A percentile compares a stretch with the other conserved stretches of the same genome.
These are phyloP conservation scores for Besnoitia besnoiti DNA, from an alignment of 169 alveolate genomes.

Conservation along the genomic window DNA sequence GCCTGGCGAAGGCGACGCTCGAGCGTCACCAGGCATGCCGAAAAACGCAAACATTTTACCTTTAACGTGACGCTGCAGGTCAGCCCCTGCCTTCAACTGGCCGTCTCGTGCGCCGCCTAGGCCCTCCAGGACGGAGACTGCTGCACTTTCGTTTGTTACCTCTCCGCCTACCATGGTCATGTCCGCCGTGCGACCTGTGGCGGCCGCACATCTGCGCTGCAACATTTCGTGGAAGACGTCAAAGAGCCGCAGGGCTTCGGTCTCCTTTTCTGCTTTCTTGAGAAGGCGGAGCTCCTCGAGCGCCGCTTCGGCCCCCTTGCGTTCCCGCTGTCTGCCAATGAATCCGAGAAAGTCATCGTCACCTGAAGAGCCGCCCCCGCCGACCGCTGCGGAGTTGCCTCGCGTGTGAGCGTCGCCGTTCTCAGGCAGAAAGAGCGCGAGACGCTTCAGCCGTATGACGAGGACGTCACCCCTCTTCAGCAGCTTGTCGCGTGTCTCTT, in stretches of 20 bases:
- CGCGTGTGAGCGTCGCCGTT: background rate
- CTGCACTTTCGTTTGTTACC: background rate
- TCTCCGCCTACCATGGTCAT: background rate
- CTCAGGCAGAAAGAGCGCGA: background rate
- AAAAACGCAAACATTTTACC: background rate
- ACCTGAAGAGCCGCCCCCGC: background rate
- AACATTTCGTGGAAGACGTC: background rate
- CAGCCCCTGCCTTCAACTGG: background rate
- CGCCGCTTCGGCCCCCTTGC: background rate
- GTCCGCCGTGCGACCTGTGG: background rate
- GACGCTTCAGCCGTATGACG: background rate
- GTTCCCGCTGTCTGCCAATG: too few relatives aligned
- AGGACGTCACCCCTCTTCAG: background rate
- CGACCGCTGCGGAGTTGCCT: conserved; percentile 1
- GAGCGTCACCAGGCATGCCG: background rate
- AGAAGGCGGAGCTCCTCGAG: background rate
- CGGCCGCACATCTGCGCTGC: background rate
- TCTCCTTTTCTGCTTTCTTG: background rate
- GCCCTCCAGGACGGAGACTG: background rate
- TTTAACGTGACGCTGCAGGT: background rate
- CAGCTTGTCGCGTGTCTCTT: background rate
- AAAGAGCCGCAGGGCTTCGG: background rate
- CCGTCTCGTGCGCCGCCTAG: background rate
- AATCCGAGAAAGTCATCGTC: background rate
- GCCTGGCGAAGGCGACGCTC: background rate